Conservation (phyloP, 352 stramenopile genomes). For the Pythium folliculosum region DNA sequence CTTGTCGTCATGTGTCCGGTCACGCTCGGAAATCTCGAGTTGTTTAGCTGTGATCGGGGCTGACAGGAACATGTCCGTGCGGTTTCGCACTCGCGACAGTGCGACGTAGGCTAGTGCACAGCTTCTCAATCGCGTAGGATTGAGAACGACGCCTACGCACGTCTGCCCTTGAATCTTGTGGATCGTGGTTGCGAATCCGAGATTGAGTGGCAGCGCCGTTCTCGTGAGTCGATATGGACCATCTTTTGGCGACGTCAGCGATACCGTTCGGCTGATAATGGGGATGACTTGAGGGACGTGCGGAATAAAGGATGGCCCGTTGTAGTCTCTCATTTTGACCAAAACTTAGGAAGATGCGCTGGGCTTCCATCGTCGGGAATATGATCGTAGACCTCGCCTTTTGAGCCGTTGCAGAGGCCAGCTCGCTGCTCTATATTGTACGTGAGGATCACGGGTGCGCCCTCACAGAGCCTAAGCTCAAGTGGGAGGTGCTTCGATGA, state of each 20-base stretch:
- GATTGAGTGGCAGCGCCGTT: conserved; percentile 7
- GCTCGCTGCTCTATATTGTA: conserved; percentile 15
- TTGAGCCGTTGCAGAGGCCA: conserved; percentile 14
- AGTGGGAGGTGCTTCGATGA: background rate
- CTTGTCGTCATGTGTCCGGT: background rate
- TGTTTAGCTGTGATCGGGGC: background rate
- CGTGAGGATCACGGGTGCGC: conserved; percentile 4
- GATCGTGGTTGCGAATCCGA: conserved; percentile 22
- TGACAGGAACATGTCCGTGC: background rate
- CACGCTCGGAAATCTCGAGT: background rate
- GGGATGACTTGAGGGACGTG: conserved; percentile 3
- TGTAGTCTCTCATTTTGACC: conserved; percentile 9
- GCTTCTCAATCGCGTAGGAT: conserved; percentile 1
- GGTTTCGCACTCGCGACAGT: conserved; percentile 6
- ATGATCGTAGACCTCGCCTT: conserved; percentile 6
- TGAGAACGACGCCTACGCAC: conserved; percentile 6
- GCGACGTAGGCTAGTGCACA: conserved; percentile 15
- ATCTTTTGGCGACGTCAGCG: background rate
- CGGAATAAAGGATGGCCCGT: conserved; percentile 11
- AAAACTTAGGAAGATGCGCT: conserved; percentile 1
- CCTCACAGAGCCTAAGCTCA: background rate
- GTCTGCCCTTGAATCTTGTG: conserved; percentile 23
- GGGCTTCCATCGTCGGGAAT: background rate
- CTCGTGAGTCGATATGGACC: background rate
- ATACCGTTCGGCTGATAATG: background rate